Base-by-base conservation (phyloP, 1,284 basidiomycete species). In the Pseudozyma tsukubaensis region DNA sequence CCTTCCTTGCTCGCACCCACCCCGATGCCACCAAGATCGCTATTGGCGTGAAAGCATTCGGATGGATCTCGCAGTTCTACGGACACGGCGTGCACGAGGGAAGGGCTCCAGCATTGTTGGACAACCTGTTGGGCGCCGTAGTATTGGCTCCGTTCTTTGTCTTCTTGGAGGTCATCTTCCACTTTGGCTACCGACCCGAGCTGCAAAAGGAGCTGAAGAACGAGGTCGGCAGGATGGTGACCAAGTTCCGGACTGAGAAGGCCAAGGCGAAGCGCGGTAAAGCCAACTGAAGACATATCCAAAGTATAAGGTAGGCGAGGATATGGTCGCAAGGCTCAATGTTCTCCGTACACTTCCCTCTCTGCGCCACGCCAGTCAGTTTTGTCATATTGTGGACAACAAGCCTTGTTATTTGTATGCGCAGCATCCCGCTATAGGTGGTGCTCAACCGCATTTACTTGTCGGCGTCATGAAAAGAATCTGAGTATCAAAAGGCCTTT, bases 91-190 rank as follows among this genome's bases (percentile, higher is more conserved):
- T 80, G 19, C 78, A 79, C 50, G 79, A 81, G 42, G 67, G 78
- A 13, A 55, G 79, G 4, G 78, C 79, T 3, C 79, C 79, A 1
- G 78, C 79, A 8, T 58, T 81, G 57, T 51, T 81, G 35, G 78
- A 79, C 44, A 81, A 81, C 34, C 49, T 81, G 54, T 52, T 81
- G 11, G 78, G 78, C 2, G 78, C 79, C 0, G 66, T 80, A 12
- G 79, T 81, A 40, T 52, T 80, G 16, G 79, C 79, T 5, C 79
- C 79, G 12, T 79, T 81, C 54, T 81, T 81, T 64, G 79, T 81
- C 18, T 81, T 62, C 16, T 32, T 81, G 34, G 79, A 81, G 53
- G 68, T 72, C 42, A 73, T 81, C 52, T 81, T 81, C 47, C 66
- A 72, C 45, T 52, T 77, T n/a, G 79, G 79, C 7, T 81, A 81